Evolutionary conservation across 2,329 filamentous ascomycete species (phyloP).

Genomic region (Pleomassaria siparia): DNA sequence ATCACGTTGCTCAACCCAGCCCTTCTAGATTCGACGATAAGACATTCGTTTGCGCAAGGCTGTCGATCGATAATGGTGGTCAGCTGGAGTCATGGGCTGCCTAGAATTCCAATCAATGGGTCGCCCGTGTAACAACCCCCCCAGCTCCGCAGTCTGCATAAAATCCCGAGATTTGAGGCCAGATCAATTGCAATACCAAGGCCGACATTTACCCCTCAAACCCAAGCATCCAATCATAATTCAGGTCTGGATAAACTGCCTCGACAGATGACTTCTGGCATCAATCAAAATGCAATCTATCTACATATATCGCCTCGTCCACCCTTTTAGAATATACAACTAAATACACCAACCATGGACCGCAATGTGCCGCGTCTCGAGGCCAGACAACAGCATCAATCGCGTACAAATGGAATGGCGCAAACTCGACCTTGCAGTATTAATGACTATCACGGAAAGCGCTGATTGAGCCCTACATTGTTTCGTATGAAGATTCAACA

Average conservation of each 20-base stretch:
- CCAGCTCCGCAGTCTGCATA: constrained; percentile 7
- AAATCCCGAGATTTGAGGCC: constrained; percentile 9
- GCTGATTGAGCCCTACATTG: too few species aligned
- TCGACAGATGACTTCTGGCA: constrained; percentile 8
- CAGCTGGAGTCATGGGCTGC: constrained; percentile 8
- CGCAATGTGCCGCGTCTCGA: too few species aligned
- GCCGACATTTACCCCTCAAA: constrained; percentile 16
- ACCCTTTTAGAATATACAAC: neutral
- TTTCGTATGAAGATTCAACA: too few species aligned
- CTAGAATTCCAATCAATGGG: constrained; percentile 6
- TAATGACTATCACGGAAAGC: too few species aligned
- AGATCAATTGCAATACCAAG: constrained; percentile 5
- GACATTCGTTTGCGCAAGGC: constrained; percentile 10
- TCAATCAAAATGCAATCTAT: neutral
- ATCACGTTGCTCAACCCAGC: constrained; percentile 1
- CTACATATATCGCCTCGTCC: neutral
- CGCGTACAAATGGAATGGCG: too few species aligned
- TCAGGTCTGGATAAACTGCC: neutral
- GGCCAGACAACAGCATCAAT: too few species aligned
- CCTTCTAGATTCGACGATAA: neutral
- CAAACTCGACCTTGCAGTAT: too few species aligned
- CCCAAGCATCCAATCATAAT: constrained; percentile 6
- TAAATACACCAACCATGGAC: neutral
- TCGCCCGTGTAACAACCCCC: constrained; percentile 5
- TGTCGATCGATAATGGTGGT: constrained; percentile 13